Evolutionary conservation across 1,139 yeast species (phyloP), one percentile per base, ranked within the genome.

Genomic region (Pichia sp.): DNA sequence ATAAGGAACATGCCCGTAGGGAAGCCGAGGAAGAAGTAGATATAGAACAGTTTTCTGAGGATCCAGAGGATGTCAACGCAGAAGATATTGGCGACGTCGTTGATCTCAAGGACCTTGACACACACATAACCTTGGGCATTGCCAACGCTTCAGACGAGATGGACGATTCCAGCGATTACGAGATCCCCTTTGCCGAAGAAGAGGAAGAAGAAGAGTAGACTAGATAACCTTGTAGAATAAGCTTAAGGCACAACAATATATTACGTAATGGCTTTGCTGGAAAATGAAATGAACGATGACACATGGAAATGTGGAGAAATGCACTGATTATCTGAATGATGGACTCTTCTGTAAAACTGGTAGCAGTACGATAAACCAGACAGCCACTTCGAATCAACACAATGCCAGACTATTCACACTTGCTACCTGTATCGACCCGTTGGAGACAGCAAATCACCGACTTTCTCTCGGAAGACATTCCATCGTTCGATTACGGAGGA

Each of bases 401-500:
- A 22, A 50, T 50, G 53, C 22, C 53, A n/a, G 46, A 51, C 21
- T 56, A 50, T 37, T 39, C 44, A 43, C 79, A 85, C 62, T 75
- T 87, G 40, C 74, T 90, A 43, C 96, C 96, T 0, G 72, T 76
- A 19, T 82, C 78, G 56, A 93, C 96, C 4, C 71, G 72, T 48
- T 90, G 97, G 97, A 88, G 82, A 66, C 78, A 78, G 51, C 85
- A 84, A 57, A 81, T 91, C 57, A 81, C 90, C 13, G 76, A 73
- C 43, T 91, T 87, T 83, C 74, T 91, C 25, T 73, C 79, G 4
- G 98, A 91, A 64, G 98, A 91, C 64, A 95, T 87, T 4, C 97
- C 98, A 1, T 83, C 95, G 0, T 91, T 91, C 64, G 98, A 91
- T 67, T 87, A 84, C 61, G 98, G 98, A 39, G 98, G 96, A 2